Evolutionary conservation across 192 early-diverging fungal genomes (phyloP).

Genomic region (Coemansia sp.): DNA sequence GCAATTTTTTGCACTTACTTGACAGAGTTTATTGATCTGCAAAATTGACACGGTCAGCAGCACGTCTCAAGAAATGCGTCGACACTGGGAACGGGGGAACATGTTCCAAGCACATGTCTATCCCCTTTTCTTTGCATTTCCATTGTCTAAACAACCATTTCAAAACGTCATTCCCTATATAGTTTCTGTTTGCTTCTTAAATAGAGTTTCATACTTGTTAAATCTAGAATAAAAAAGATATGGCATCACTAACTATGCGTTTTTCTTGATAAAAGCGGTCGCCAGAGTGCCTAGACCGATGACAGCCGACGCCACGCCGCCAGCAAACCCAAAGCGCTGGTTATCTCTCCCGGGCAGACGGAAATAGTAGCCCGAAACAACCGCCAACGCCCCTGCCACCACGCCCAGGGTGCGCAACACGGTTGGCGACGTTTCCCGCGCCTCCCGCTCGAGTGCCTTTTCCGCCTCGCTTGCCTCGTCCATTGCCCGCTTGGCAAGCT

Average conservation of each 20-base stretch:
- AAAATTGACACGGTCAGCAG: too few relatives aligned
- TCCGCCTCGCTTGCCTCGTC: slow-evolving; percentile 46
- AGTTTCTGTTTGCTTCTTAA: too few relatives aligned
- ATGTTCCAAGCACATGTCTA: too few relatives aligned
- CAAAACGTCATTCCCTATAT: too few relatives aligned
- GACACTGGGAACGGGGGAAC: too few relatives aligned
- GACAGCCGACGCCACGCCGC: slow-evolving; percentile 43
- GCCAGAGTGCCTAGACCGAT: slow-evolving; percentile 46
- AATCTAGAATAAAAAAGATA: too few relatives aligned
- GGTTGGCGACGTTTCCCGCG: slow-evolving; percentile 27
- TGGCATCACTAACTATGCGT: not conserved
- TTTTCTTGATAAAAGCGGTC: slow-evolving; percentile 36
- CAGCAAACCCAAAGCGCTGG: slow-evolving; percentile 46
- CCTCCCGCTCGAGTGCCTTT: slow-evolving; percentile 35
- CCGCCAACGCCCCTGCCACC: slow-evolving; percentile 41
- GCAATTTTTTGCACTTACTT: too few relatives aligned
- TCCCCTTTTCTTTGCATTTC: too few relatives aligned
- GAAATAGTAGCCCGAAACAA: slow-evolving; percentile 44
- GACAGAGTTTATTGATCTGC: too few relatives aligned
- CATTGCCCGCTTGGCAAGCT: slow-evolving; percentile 32
- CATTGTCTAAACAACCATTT: too few relatives aligned
- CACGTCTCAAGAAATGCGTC: too few relatives aligned
- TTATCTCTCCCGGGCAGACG: slow-evolving; percentile 48
- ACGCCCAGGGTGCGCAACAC: slow-evolving; percentile 30
- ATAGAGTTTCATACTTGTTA: too few relatives aligned